phyloP scores from a whole-genome alignment of 306 rosid species.

The Casuarina equisetifolia region DNA sequence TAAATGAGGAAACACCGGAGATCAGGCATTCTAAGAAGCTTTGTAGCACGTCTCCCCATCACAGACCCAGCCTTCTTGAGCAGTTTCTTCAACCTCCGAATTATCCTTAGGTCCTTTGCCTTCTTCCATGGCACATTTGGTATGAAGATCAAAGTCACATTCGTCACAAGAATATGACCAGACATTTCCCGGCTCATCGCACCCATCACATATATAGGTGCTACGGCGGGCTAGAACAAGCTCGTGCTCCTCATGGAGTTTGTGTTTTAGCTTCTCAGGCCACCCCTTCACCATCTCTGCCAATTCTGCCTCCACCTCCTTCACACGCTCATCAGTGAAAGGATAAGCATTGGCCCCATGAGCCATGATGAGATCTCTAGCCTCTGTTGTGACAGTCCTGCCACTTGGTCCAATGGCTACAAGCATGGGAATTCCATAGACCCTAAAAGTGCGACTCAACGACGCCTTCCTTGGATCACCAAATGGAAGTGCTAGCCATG shows the following conservation, averaged over 20 bases:
- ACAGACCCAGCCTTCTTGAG: conserved; percentile 53
- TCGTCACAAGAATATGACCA: conserved; percentile 66
- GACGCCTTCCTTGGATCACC: conserved; percentile 65
- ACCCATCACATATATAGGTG: conserved; percentile 40
- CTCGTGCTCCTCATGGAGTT: conserved; percentile 52
- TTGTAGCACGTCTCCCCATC: conserved; percentile 56
- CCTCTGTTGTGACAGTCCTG: conserved; percentile 59
- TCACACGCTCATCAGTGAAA: conserved; percentile 53
- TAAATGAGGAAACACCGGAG: background rate
- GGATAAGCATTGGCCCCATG: conserved; percentile 77
- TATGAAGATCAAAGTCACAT: conserved; percentile 72
- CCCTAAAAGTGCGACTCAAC: conserved; percentile 54
- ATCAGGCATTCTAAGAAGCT: conserved; percentile 15
- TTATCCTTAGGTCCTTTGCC: conserved; percentile 35
- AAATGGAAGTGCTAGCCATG: conserved; percentile 83
- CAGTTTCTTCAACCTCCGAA: conserved; percentile 24
- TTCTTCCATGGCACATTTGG: conserved; percentile 49
- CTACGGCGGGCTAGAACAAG: conserved; percentile 41
- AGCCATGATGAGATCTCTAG: conserved; percentile 34
- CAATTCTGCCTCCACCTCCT: conserved; percentile 42
- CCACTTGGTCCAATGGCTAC: conserved; percentile 69
- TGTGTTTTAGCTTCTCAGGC: conserved; percentile 56
- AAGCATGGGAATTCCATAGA: conserved; percentile 59
- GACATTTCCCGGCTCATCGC: conserved; percentile 32
- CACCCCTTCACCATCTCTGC: conserved; percentile 62